These are phyloP conservation scores for Silene coronaria DNA, from an alignment of 179 eudicot species.

Conservation along the genomic window DNA sequence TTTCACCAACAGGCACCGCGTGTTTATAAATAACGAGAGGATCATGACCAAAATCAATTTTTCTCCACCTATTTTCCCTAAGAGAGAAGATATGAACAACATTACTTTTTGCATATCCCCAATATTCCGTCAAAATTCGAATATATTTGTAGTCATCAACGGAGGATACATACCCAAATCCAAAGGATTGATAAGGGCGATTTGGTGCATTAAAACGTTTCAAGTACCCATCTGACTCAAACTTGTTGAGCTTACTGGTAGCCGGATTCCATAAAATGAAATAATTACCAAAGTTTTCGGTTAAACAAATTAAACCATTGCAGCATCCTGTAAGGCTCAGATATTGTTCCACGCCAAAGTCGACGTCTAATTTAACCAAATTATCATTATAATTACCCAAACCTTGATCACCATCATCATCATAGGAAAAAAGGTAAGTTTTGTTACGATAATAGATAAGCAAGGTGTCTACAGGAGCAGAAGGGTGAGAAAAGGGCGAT, in stretches of 20 bases:
- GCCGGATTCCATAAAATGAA: conserved; percentile 16
- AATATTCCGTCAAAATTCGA: not conserved
- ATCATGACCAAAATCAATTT: not conserved
- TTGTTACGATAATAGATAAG: not conserved
- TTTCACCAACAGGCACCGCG: not conserved
- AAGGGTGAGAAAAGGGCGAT: not conserved
- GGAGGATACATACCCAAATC: conserved; percentile 20
- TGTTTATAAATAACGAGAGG: not conserved
- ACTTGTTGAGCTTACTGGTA: not conserved
- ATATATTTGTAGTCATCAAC: conserved; percentile 23
- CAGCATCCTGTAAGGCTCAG: conserved; percentile 5
- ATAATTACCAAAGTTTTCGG: not conserved
- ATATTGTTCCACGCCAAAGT: not conserved
- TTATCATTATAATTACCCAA: not conserved
- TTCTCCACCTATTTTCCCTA: conserved; percentile 9
- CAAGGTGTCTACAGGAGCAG: conserved; percentile 2
- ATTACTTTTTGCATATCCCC: not conserved
- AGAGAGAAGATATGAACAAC: not conserved
- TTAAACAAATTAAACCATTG: conserved; percentile 21
- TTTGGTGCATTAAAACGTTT: not conserved
- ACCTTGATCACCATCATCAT: not conserved
- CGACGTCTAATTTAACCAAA: not conserved
- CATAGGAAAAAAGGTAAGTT: not conserved
- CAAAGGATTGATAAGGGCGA: not conserved
- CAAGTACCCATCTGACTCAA: not conserved